These are phyloP conservation scores for Orbilia blumenaviensis DNA, from an alignment of 2,329 filamentous ascomycete genomes.

Conservation along the genomic window DNA sequence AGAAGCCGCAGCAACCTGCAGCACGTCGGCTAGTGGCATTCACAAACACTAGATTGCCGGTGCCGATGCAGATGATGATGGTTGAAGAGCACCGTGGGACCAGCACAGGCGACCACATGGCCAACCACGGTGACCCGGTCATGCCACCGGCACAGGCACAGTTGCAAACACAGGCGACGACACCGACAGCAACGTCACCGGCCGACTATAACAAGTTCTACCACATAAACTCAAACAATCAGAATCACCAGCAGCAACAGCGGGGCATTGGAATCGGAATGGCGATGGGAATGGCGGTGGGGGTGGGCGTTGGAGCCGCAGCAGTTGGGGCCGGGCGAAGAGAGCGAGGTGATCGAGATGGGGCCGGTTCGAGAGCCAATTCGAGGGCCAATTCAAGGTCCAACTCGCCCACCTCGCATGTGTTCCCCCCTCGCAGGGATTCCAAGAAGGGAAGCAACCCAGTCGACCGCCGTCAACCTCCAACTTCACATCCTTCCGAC, in stretches of 20 bases:
- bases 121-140: conserved; percentile 28
- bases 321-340: too few relatives aligned
- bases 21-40: conserved; percentile 36
- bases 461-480: conserved; percentile 29
- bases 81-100: conserved; percentile 30
- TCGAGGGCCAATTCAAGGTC: background rate
- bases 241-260: conserved; percentile 12
- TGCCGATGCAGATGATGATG: conserved; percentile 45
- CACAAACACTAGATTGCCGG: conserved; percentile 25
- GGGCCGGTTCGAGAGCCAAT: background rate
- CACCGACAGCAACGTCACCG: background rate
- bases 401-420: conserved; percentile 24
- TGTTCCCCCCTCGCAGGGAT: conserved; percentile 51
- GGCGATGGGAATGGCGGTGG: background rate
- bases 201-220: conserved; percentile 33
- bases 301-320: background rate
- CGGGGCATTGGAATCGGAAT: background rate
- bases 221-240: conserved; percentile 32
- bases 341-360: background rate
- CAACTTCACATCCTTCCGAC: conserved; percentile 27
- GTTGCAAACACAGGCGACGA: background rate
- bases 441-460: conserved; percentile 43
- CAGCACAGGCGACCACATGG: conserved; percentile 36
- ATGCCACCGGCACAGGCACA: conserved; percentile 20
- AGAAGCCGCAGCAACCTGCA: conserved; percentile 9